These are phyloP conservation scores for Pichia californica DNA, from an alignment of 805 yeast species.

Conservation along the genomic window DNA sequence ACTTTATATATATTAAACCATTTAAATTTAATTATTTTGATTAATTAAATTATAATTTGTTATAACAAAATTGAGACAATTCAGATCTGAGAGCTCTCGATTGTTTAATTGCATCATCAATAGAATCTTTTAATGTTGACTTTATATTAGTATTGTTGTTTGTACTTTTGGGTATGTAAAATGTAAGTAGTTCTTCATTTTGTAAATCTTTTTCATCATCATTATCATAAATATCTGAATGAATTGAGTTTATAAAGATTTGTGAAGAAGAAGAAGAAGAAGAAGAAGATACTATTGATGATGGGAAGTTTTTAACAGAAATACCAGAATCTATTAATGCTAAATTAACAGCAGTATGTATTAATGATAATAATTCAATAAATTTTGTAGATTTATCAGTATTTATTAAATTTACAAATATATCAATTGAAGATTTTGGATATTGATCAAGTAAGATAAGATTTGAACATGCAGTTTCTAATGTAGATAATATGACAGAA, in stretches of 20 bases:
- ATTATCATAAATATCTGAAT: slow-evolving; percentile 11
- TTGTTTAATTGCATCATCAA: slow-evolving; percentile 31
- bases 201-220: slow-evolving; percentile 6
- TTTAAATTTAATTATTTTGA: too few relatives aligned
- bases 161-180: slow-evolving; percentile 41
- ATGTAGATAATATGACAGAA: slow-evolving; percentile 26
- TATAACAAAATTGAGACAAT: slow-evolving; percentile 39
- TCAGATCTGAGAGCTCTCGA: slow-evolving; percentile 40
- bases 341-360: slow-evolving; percentile 57
- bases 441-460: slow-evolving; percentile 59
- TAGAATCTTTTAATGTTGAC: slow-evolving; percentile 23
- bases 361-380: slow-evolving; percentile 34
- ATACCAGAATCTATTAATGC: slow-evolving; percentile 84
- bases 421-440: slow-evolving; percentile 85
- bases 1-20: not conserved
- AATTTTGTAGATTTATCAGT: slow-evolving; percentile 29
- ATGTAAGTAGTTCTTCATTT: slow-evolving; percentile 48
- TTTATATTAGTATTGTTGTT: slow-evolving; percentile 17
- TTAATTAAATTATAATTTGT: slow-evolving; percentile 6
- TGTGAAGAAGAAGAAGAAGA: slow-evolving; percentile 7
- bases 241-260: slow-evolving; percentile 32
- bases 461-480: slow-evolving; percentile 35
- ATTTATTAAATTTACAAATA: slow-evolving; percentile 65
- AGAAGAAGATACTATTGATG: slow-evolving; percentile 36
- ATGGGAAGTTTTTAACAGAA: slow-evolving; percentile 70